phyloP scores from a whole-genome alignment of 208 protist species.

The Vickermania ingenoplastis region DNA sequence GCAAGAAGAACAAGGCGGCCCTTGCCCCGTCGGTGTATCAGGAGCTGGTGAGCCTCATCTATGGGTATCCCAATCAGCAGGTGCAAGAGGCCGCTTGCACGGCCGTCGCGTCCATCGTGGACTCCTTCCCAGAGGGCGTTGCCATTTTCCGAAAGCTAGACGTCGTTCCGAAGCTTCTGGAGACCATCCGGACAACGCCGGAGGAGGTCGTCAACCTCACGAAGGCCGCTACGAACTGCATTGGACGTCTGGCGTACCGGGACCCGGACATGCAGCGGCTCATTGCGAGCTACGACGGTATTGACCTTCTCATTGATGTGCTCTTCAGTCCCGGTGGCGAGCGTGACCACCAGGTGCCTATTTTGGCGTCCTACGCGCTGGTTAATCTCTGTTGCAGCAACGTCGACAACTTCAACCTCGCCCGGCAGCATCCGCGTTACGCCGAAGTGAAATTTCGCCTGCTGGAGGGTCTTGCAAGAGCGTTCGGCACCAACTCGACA shows the following conservation, averaged over 20 bases:
- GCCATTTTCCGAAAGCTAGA: constrained; percentile 52
- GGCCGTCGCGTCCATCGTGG: constrained; percentile 76
- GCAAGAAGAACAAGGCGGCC: constrained; percentile 52
- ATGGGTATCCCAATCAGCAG: constrained; percentile 86
- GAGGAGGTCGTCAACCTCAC: constrained; percentile 82
- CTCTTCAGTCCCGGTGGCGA: constrained; percentile 75
- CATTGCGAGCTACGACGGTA: constrained; percentile 68
- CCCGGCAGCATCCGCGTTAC: constrained; percentile 61
- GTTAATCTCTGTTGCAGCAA: constrained; percentile 87
- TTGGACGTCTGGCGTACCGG: constrained; percentile 80
- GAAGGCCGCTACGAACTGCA: constrained; percentile 82
- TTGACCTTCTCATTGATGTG: constrained; percentile 80
- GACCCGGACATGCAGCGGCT: constrained; percentile 61
- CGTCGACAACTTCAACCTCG: constrained; percentile 59
- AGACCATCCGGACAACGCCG: constrained; percentile 76
- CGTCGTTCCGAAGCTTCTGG: constrained; percentile 78
- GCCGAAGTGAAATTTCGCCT: constrained; percentile 81
- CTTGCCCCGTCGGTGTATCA: constrained; percentile 49
- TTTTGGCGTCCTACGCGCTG: constrained; percentile 83
- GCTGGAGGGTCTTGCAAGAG: constrained; percentile 80
- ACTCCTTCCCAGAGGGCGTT: constrained; percentile 51
- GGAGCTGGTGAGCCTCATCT: constrained; percentile 72
- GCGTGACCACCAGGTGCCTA: constrained; percentile 85
- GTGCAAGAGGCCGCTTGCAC: constrained; percentile 85
- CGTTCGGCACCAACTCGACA: constrained; percentile 74